Conservation (phyloP, 148 eudicot species). For the Heliamphora exappendiculata region DNA sequence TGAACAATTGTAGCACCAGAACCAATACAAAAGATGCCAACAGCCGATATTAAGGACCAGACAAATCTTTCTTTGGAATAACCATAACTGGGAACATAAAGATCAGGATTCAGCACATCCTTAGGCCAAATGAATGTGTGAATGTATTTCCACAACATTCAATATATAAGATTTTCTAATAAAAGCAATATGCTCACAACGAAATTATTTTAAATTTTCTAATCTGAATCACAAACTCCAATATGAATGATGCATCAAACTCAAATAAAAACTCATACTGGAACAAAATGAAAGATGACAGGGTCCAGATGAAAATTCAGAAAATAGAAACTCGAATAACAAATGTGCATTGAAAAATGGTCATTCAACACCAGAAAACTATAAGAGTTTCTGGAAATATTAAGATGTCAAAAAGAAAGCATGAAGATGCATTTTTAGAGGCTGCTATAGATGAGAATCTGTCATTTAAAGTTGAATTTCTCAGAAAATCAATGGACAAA, state of each 20-base stretch:
- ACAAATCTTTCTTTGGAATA: slow-evolving; percentile 97
- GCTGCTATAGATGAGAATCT: not conserved
- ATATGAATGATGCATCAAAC: not conserved
- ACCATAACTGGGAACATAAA: slow-evolving; percentile 61
- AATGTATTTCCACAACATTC: not conserved
- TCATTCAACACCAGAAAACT: not conserved
- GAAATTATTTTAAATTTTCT: not conserved
- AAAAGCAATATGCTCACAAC: not conserved
- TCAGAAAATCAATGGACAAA: not conserved
- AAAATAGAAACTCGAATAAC: not conserved
- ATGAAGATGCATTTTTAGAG: not conserved
- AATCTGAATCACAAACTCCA: not conserved
- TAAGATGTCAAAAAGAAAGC: not conserved
- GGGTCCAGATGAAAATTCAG: not conserved
- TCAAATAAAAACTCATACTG: not conserved
- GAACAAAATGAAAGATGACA: not conserved
- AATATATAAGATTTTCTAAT: not conserved
- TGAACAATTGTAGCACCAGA: slow-evolving; percentile 94
- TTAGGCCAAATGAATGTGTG: not conserved
- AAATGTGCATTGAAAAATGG: not conserved
- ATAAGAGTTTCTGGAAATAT: not conserved
- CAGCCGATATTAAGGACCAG: slow-evolving; percentile 99
- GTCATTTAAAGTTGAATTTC: not conserved
- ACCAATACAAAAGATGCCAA: slow-evolving; percentile 97
- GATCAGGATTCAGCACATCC: slow-evolving; percentile 10